Conservation (phyloP, 108 stramenopile species). For the Skeletonema menzelii region DNA sequence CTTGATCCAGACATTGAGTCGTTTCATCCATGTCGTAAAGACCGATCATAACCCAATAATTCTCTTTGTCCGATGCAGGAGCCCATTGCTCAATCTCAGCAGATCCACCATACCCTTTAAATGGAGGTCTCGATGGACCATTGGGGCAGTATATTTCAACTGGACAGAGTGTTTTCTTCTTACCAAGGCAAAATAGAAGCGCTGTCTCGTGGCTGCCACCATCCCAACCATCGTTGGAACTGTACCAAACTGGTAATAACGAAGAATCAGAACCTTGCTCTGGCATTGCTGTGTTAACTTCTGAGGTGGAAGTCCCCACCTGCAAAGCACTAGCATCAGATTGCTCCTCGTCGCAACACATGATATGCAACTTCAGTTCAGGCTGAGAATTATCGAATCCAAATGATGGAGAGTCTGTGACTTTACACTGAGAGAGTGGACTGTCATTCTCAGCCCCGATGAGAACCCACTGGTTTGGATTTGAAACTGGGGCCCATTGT, state of each 20-base stretch:
- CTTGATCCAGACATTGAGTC: background rate
- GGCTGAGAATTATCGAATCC: background rate
- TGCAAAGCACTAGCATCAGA: background rate
- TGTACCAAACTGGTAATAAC: slow-evolving; percentile 4
- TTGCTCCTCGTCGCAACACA: background rate
- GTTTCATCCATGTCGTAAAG: background rate
- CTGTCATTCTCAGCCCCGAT: background rate
- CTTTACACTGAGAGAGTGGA: background rate
- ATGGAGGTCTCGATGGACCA: slow-evolving; percentile 12
- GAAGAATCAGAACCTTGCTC: background rate
- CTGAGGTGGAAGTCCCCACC: background rate
- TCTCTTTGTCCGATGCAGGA: slow-evolving; percentile 10
- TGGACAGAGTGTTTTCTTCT: slow-evolving; percentile 15
- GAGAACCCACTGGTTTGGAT: background rate
- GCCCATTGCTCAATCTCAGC: slow-evolving; percentile 23
- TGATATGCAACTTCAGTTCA: background rate
- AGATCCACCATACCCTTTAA: slow-evolving; percentile 13
- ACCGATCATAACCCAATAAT: slow-evolving; percentile 29
- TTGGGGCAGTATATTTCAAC: slow-evolving; percentile 25
- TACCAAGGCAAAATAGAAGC: slow-evolving; percentile 10
- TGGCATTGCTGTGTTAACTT: background rate
- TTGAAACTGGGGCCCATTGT: background rate
- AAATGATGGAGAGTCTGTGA: background rate
- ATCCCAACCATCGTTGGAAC: slow-evolving; percentile 18
- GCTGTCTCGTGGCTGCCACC: slow-evolving; percentile 10